A percentile compares a stretch with the other conserved stretches of the same genome.
Conservation (phyloP, 805 yeast species). For the Jamesozyma piceae region DNA sequence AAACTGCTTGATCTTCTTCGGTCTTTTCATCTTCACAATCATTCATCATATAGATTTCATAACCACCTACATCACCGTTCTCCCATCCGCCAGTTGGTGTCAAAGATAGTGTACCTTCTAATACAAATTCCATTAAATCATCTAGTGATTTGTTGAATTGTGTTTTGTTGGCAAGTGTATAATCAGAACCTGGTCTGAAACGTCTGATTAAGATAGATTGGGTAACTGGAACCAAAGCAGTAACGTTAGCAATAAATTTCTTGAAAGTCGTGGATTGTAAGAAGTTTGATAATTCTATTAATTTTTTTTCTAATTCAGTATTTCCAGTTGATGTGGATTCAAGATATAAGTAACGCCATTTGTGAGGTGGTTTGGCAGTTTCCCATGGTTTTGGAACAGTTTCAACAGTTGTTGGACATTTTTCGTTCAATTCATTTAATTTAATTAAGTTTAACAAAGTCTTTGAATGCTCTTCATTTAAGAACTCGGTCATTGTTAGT, state of each 20-base stretch:
- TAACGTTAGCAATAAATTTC: slow-evolving; percentile 57
- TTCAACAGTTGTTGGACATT: slow-evolving; percentile 45
- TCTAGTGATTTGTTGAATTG: slow-evolving; percentile 34
- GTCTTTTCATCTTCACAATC: slow-evolving; percentile 32
- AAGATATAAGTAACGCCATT: slow-evolving; percentile 58
- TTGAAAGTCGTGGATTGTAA: slow-evolving; percentile 53
- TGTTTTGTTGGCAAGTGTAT: slow-evolving; percentile 69
- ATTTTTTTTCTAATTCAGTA: slow-evolving; percentile 25
- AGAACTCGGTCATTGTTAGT: slow-evolving; percentile 54
- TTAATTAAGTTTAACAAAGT: slow-evolving; percentile 41
- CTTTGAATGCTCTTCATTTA: slow-evolving; percentile 46
- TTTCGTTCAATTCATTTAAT: slow-evolving; percentile 49
- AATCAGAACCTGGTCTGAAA: slow-evolving; percentile 92
- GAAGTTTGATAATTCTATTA: slow-evolving; percentile 49
- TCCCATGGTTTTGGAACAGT: slow-evolving; percentile 75
- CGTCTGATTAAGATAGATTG: slow-evolving; percentile 70
- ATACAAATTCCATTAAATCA: slow-evolving; percentile 23
- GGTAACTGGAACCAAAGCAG: slow-evolving; percentile 51
- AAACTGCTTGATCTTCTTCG: slow-evolving; percentile 77
- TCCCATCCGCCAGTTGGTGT: slow-evolving; percentile 83
- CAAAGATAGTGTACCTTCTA: slow-evolving; percentile 74
- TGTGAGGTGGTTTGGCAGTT: slow-evolving; percentile 87
- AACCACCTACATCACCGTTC: slow-evolving; percentile 86
- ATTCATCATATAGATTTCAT: slow-evolving; percentile 79
- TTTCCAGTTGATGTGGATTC: slow-evolving; percentile 12